A percentile compares a stretch with the other conserved stretches of the same genome.
These are phyloP conservation scores for Botryosphaeria dothidea DNA, from an alignment of 2,329 filamentous ascomycete genomes.

Conservation along the genomic window DNA sequence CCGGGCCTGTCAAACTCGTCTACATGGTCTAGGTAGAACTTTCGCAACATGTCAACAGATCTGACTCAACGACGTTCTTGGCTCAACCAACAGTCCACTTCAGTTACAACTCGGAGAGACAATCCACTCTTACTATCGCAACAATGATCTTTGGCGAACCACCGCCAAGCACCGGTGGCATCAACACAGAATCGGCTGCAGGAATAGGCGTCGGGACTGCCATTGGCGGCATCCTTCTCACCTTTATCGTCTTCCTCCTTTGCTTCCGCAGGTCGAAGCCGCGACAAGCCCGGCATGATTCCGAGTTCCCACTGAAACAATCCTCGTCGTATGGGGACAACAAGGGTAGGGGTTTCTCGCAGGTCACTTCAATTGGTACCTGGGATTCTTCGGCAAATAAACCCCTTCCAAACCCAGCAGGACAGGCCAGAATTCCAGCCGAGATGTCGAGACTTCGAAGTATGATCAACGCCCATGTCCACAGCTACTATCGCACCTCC, in stretches of 20 bases:
- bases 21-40: no score
- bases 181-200: constrained; percentile 28
- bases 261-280: constrained; percentile 25
- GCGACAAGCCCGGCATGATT: background rate
- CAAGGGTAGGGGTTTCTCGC: background rate
- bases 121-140: no score
- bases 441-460: constrained; percentile 36
- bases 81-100: no score
- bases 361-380: background rate
- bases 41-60: no score
- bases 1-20: no score
- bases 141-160: no score
- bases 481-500: constrained; percentile 35
- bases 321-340: background rate
- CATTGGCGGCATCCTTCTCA: constrained; percentile 31
- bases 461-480: constrained; percentile 38
- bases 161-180: no score
- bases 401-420: constrained; percentile 33
- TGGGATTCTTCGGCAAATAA: constrained; percentile 9
- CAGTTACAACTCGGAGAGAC: no score
- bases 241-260: constrained; percentile 26
- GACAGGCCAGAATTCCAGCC: constrained; percentile 33
- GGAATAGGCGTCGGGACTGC: constrained; percentile 40
- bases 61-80: no score
- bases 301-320: background rate